phyloP scores from a whole-genome alignment of 2,329 filamentous ascomycete species.

The Fusarium pseudonygamai region DNA sequence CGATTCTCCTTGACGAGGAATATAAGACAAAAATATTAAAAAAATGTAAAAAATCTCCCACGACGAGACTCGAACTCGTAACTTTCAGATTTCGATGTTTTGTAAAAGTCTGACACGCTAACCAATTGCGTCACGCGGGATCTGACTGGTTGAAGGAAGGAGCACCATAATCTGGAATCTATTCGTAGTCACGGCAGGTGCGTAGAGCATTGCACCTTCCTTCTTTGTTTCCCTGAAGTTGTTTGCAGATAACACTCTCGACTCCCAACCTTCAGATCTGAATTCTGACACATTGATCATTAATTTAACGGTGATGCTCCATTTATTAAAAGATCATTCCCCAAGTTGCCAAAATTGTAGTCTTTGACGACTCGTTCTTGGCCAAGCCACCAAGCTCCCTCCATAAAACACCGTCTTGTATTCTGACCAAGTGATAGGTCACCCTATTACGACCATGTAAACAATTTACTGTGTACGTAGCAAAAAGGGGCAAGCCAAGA shows the following conservation, averaged over 20 bases:
- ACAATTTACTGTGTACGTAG: background rate
- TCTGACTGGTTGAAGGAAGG: rapidly evolving
- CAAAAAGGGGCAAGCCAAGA: background rate
- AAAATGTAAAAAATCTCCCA: background rate
- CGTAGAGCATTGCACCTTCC: rapidly evolving
- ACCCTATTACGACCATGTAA: background rate
- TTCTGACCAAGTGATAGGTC: rapidly evolving
- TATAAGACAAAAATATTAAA: rapidly evolving
- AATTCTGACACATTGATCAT: background rate
- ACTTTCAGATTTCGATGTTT: background rate
- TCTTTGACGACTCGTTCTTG: too few relatives aligned
- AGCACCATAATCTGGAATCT: rapidly evolving
- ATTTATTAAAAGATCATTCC: background rate
- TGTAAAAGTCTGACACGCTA: conserved; percentile 25
- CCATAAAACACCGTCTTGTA: background rate
- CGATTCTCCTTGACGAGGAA: background rate
- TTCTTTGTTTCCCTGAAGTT: background rate
- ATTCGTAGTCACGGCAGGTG: background rate
- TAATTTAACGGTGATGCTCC: rapidly evolving
- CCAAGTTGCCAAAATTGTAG: background rate
- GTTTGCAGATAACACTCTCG: background rate
- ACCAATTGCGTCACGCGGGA: conserved; percentile 14
- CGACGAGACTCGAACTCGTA: background rate
- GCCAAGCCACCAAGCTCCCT: too few relatives aligned
- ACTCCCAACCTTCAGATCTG: background rate